Base-by-base conservation (phyloP, 129 eudicot genomes). In the Tanacetum coccineum region DNA sequence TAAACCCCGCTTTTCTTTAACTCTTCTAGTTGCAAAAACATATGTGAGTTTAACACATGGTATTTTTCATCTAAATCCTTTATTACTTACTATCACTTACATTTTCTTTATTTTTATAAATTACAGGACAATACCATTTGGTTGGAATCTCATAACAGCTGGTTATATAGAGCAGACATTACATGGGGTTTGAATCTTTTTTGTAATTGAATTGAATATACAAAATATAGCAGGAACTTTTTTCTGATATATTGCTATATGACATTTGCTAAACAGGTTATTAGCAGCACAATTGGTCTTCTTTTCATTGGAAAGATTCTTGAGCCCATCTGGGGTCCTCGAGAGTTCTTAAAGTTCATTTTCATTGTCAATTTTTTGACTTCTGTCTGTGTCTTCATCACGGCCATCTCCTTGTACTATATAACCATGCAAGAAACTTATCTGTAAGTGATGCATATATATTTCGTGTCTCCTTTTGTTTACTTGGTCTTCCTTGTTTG, bases 41-140 rank as follows among this genome's bases (percentile, higher is more conserved):
- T 28, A 18, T 11, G 25, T 20, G 13, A 62, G 11, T 19, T 61
- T 47, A 61, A 61, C 13, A 18, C 59, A 54, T 54, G 13, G 10
- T 28, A 49, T 49, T 15, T 49, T 40, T 12, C 50, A 60, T 70
- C 36, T 30, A 28, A 52, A 74, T 30, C 42, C 40, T 32, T 28
- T 7, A 66, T 74, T 25, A 26, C 3, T 74, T 25, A 26, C 3
- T 48, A 48, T 6, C 67, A 57, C 46, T 61, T 22, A 60, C 25
- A 59, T 76, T 25, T 39, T 70, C 22, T 4, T 67, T 20, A 32
- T 39, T 71, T 28, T 55, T 49, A 46, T 70, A n/a, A 64, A 53
- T 76, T 75, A 78, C 74, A 93, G 98, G 92, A 93, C 98, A 21
- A 93, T 93, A 79, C 98, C 98, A 53, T 93, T 93, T 82, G 96